These are phyloP conservation scores for Xylaria scruposa DNA, from an alignment of 495 filamentous ascomycete species.

Conservation along the genomic window DNA sequence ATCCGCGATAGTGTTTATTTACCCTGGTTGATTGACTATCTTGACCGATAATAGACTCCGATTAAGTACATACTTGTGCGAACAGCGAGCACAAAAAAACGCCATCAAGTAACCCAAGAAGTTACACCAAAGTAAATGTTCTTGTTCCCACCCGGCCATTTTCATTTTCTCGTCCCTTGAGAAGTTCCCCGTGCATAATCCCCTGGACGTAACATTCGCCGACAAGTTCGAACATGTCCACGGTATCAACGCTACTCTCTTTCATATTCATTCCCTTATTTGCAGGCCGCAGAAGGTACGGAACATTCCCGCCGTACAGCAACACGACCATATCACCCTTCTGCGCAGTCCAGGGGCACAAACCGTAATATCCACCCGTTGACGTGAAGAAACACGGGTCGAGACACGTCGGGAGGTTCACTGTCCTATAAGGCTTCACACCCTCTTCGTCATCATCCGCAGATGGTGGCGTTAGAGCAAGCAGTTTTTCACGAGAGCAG, in stretches of 20 bases:
- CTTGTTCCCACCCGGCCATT: background rate
- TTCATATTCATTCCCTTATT: background rate
- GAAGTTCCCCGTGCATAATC: background rate
- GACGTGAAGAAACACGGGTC: background rate
- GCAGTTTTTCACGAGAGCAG: background rate
- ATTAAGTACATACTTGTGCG: background rate
- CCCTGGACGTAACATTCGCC: background rate
- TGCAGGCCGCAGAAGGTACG: background rate
- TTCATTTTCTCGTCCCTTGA: background rate
- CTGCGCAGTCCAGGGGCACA: background rate
- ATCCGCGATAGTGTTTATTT: background rate
- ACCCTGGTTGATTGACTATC: background rate
- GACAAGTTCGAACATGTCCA: background rate
- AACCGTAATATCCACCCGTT: background rate
- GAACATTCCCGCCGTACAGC: background rate
- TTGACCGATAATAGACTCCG: background rate
- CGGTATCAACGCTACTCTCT: background rate
- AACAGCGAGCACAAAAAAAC: background rate
- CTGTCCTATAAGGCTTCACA: background rate
- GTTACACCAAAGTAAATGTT: background rate
- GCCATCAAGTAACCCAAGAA: background rate
- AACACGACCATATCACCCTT: conserved; percentile 1
- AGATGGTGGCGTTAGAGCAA: background rate
- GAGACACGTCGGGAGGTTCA: background rate
- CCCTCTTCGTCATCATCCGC: background rate